Evolutionary conservation across 192 early-diverging fungal genomes (phyloP).

Genomic region (Entomortierella lignicola): DNA sequence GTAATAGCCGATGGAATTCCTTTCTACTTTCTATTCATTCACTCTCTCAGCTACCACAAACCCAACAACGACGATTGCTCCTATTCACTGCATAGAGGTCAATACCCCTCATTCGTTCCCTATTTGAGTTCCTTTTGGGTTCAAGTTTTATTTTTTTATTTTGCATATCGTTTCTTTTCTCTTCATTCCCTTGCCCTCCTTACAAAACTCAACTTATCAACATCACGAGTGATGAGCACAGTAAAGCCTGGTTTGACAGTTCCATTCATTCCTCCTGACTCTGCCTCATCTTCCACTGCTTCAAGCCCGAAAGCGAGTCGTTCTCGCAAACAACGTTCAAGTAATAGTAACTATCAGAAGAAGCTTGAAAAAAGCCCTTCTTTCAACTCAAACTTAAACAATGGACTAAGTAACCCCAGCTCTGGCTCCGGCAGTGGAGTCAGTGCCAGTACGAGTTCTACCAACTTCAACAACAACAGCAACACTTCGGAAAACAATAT

Average conservation of each 20-base stretch:
- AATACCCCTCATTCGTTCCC: conserved; percentile 16
- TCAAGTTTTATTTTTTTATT: not conserved
- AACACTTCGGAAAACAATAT: conserved; percentile 9
- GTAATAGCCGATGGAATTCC: conserved; percentile 29
- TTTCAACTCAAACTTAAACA: conserved; percentile 28
- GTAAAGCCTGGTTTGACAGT: conserved; percentile 55
- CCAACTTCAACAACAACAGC: not conserved
- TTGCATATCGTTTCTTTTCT: no score
- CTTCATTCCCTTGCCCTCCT: not conserved
- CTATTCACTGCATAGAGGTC: not conserved
- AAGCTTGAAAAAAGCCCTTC: conserved; percentile 48
- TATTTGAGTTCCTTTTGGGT: conserved; percentile 8
- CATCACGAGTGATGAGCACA: conserved; percentile 55
- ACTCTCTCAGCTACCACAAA: not conserved
- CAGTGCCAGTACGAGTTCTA: not conserved
- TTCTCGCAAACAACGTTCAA: conserved; percentile 27
- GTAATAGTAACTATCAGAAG: conserved; percentile 17
- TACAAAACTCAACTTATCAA: not conserved
- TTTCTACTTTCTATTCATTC: not conserved
- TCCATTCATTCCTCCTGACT: conserved; percentile 45
- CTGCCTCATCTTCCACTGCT: conserved; percentile 11
- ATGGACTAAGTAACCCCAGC: conserved; percentile 29
- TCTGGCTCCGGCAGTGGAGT: not conserved
- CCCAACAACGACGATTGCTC: not conserved
- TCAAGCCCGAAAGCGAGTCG: conserved; percentile 14